Base-by-base conservation (phyloP, 768 basidiomycete species). In the Lentinula detonsa region DNA sequence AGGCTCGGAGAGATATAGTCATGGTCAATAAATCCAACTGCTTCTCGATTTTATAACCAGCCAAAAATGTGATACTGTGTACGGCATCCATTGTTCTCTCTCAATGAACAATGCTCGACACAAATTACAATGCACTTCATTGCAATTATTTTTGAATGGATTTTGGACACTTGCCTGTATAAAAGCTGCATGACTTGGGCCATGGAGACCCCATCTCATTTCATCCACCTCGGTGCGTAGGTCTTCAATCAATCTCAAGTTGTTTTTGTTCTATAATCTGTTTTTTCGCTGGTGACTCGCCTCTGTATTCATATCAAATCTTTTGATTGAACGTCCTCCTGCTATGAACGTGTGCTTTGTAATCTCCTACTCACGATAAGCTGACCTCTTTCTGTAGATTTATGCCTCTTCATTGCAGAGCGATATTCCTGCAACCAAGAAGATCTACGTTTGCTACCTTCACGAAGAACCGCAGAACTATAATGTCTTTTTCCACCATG, bases 41-140 rank as follows among this genome's bases (percentile, higher is more conserved):
- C 28, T 28, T 3, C 28, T 28, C 28, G 3, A 28, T 28, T 4
- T 28, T 28, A 28, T 28, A 28, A 28, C 28, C 28, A 28, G 28
- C 28, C 28, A 28, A 28, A 28, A 28, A 28, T 28, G 28, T 28
- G 28, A 28, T 28, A 28, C 28, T 28, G 28, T 28, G 28, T 28
- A 28, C 23, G n/a, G n/a, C n/a, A n/a, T n/a, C n/a, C 55, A 56
- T 56, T 56, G 55, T 56, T 56, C 55, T 56, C 28, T n/a, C 34
- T 33, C 31, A 21, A 54, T 13, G 18, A 54, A 54, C 35, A 54
- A 54, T 54, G 53, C 53, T 35, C 34, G 18, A 21, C 53, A 48
- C 53, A 48, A 48, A 48, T 48, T 48, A 48, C 46, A 48, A 48
- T 48, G 35, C 18, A 6, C 18, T 39, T 56, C 43, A 56, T 56